Evolutionary conservation across 176 grass and related monocot species (phyloP).

Genomic region (Poa annua): DNA sequence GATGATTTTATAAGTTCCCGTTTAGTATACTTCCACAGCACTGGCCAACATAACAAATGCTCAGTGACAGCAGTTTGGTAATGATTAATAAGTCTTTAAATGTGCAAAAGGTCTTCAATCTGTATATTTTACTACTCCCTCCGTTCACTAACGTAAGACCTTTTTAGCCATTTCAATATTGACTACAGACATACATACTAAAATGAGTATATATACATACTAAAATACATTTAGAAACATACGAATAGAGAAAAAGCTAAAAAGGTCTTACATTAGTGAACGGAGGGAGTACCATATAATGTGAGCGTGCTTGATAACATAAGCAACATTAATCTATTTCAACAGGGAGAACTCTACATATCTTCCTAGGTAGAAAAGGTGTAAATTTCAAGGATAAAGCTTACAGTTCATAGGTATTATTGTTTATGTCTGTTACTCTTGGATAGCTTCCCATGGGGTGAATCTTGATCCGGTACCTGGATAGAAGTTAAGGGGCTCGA

Average conservation of each 20-base stretch:
- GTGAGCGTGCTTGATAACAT: slow-evolving; percentile 6
- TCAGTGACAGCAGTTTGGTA: neutral
- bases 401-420: slow-evolving; percentile 96
- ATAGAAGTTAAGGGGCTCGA: slow-evolving; percentile 38
- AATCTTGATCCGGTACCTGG: slow-evolving; percentile 94
- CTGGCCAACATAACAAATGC: neutral
- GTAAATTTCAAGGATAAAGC: slow-evolving; percentile 32
- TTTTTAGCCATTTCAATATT: too few relatives aligned
- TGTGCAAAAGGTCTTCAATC: neutral
- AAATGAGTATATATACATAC: too few relatives aligned
- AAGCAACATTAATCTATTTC: neutral
- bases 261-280: too few relatives aligned
- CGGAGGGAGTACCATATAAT: neutral
- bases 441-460: slow-evolving; percentile 98
- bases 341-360: neutral
- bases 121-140: neutral
- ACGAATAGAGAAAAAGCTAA: too few relatives aligned
- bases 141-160: too few relatives aligned
- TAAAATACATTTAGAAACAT: too few relatives aligned
- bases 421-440: slow-evolving; percentile 75
- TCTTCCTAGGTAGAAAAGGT: slow-evolving; percentile 21
- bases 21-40: neutral
- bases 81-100: slow-evolving; percentile 4
- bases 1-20: neutral
- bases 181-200: too few relatives aligned